Evolutionary conservation across 805 yeast species (phyloP), one percentile per base, ranked within the genome.

Genomic region (Lipomyces lipofer): DNA sequence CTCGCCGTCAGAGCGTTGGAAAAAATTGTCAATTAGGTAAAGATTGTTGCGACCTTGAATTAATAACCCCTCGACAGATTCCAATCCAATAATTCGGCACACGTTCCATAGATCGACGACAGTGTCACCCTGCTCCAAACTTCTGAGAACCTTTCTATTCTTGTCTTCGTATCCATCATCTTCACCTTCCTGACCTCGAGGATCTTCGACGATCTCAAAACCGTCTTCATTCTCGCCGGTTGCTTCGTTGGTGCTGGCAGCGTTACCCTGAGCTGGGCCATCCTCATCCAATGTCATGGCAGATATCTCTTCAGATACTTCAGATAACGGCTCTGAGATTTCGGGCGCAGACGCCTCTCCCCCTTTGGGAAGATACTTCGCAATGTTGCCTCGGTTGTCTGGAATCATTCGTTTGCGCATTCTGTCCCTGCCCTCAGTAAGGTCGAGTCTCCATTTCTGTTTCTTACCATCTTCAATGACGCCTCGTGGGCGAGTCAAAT

Each of bases 61-160:
- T 67, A 89, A 71, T 35, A 89, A 75, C 13, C 92, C 87, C 64
- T 88, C 95, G 15, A 78, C 73, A 1, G 90, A 82, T 28, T 83
- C 87, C n/a, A 89, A 71, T 0, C 96, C 96, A 53, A 84, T 71
- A 19, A 90, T 80, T 46, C 83, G 81, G 51, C 91, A 81, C 1
- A 86, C 82, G 66, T 89, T 89, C 84, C 88, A 84, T 15, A 89
- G 70, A 12, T 80, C 80, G n/a, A 73, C 77, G 22, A 90, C 86
- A 43, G 77, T 77, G 66, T 89, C 97, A 13, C 86, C 86, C 48
- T 81, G 77, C 61, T 73, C 82, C 51, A 89, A 71, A 62, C 87
- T 79, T 54, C 91, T 76, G 19, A 88, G 70, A 0, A 89, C 85
- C 64, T 84, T 85, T 51, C 95, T 71, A 66, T 88, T 87, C 63